Conservation (phyloP, 768 basidiomycete species). For the Pseudohyphozyma bogoriensis region DNA sequence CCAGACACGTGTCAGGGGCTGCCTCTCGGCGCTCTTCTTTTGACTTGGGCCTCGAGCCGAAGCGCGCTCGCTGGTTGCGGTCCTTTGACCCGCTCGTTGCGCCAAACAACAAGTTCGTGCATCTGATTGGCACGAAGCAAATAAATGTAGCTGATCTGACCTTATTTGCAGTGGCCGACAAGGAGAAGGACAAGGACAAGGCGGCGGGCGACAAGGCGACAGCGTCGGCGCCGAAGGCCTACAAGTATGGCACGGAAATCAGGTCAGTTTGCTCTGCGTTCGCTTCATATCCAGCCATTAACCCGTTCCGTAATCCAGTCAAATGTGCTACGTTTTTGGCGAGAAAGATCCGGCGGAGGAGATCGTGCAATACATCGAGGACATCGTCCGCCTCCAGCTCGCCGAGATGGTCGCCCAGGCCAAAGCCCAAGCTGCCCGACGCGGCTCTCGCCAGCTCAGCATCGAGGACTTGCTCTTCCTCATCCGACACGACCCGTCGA, state of each 20-base stretch:
- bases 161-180: too few species aligned
- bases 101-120: too few species aligned
- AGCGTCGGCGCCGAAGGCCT: not conserved
- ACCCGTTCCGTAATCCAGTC: not conserved
- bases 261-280: too few species aligned
- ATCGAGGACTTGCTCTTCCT: slow-evolving; percentile 95
- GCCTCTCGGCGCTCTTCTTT: too few species aligned
- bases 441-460: slow-evolving; percentile 73
- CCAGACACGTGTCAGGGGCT: too few species aligned
- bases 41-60: too few species aligned
- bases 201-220: not conserved
- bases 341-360: slow-evolving; percentile 81
- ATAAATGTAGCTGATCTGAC: too few species aligned
- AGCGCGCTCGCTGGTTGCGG: too few species aligned
- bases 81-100: too few species aligned
- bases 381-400: slow-evolving; percentile 80
- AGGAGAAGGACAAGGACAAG: too few species aligned
- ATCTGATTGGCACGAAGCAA: too few species aligned
- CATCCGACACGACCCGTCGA: slow-evolving; percentile 84
- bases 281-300: not conserved
- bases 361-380: slow-evolving; percentile 88
- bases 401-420: slow-evolving; percentile 94
- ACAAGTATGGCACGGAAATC: slow-evolving; percentile 10
- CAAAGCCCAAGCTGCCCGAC: slow-evolving; percentile 65
- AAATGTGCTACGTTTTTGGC: slow-evolving; percentile 68